Evolutionary conservation across 2,329 filamentous ascomycete genomes (phyloP).

Genomic region (Colletotrichum sp.): DNA sequence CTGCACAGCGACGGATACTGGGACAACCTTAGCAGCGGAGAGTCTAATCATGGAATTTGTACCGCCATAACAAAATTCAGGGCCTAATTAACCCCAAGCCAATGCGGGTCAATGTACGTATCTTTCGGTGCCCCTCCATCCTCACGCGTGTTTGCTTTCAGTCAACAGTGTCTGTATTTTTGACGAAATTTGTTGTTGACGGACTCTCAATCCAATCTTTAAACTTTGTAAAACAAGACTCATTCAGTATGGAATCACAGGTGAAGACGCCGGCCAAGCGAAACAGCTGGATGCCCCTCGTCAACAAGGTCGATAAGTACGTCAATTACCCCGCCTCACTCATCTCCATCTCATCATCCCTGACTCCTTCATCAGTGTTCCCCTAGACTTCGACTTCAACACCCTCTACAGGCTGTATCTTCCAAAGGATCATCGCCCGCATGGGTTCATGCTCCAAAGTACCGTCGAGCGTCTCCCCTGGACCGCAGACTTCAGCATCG

Average conservation of each 20-base stretch:
- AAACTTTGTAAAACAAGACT: fast-evolving
- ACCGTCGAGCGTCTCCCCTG: conserved; percentile 53
- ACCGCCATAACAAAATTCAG: background rate
- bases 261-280: too few relatives aligned
- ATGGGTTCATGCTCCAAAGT: conserved; percentile 54
- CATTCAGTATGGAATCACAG: background rate
- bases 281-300: conserved; percentile 27
- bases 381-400: conserved; percentile 45
- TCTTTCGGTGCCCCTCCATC: background rate
- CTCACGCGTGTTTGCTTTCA: background rate
- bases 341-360: background rate
- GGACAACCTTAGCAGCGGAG: background rate
- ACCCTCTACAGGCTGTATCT: conserved; percentile 53
- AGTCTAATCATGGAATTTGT: background rate
- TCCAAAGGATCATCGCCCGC: conserved; percentile 47
- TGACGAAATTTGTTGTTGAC: background rate
- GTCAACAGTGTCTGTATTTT: background rate
- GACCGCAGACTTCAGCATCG: conserved; percentile 42
- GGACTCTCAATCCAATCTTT: background rate
- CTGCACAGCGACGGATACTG: background rate
- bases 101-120: background rate
- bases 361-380: conserved; percentile 42
- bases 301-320: conserved; percentile 49
- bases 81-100: background rate
- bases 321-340: conserved; percentile 8